Evolutionary conservation across 2,329 filamentous ascomycete species (phyloP), one percentile per base, ranked within the genome.

Genomic region (Acrocalymma vagum): DNA sequence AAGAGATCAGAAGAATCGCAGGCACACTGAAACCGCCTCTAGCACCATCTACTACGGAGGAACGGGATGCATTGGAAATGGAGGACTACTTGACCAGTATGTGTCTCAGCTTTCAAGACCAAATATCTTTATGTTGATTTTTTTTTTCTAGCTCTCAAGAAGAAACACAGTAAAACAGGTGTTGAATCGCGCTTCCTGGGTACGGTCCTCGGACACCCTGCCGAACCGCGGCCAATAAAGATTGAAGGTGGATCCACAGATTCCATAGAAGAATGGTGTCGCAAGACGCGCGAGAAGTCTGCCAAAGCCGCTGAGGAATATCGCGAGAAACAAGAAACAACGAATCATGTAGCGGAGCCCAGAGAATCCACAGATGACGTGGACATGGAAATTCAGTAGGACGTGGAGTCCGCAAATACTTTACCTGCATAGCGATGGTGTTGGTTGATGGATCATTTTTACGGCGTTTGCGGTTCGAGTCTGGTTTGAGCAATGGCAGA

Each of bases 81-180:
- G 75, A 78, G 51, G 76, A 78, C 45, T 78, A 76, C 45, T 46
- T 78, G 35, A 75, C 69, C 14, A 68, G 70, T 72, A 58, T 38
- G 67, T 50, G 10, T 2, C 15, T 5, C n/a, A 18, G 1, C 13
- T 5, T 13, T 7, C 10, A 13, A n/a, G 13, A 11, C 26, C 16
- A 7, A 5, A 9, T 14, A 6, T 10, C 17, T 36, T 60, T 37
- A 63, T 31, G 23, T 46, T 60, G 38, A 58, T 46, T 17, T 20
- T 17, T n/a, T n/a, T 13, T 23, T 17, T 33, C 11, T 52, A 88
- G 87, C 85, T 4, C 75, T 97, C 27, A 96, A 95, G 71, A 94
- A 92, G 72, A 96, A 95, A 64, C 89, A 95, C 69, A 91, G 86
- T 72, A 95, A 94, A 58, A 88, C 87, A 1, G 89, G 88, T 48